A percentile compares a stretch with the other conserved stretches of the same genome.
Evolutionary conservation across 352 stramenopile genomes (phyloP).

Genomic region (Phytophthora pini): DNA sequence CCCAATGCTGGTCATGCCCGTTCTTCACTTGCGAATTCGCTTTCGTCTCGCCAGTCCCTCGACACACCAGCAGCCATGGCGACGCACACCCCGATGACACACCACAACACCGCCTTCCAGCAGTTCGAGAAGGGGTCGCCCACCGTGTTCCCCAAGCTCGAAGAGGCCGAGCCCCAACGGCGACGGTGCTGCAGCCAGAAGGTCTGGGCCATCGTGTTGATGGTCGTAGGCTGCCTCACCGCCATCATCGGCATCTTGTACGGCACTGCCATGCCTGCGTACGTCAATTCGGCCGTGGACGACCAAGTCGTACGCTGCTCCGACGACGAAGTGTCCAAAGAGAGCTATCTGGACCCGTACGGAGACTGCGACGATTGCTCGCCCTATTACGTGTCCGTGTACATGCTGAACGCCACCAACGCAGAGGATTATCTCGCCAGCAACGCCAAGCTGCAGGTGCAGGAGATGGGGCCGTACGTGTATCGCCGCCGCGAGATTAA

Average conservation of each 20-base stretch:
- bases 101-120: constrained; percentile 28
- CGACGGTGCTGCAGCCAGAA: constrained; percentile 48
- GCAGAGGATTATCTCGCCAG: constrained; percentile 60
- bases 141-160: constrained; percentile 30
- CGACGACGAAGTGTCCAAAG: constrained; percentile 42
- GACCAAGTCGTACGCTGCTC: constrained; percentile 51
- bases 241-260: constrained; percentile 61
- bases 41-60: background rate
- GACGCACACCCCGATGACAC: constrained; percentile 28
- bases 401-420: constrained; percentile 84
- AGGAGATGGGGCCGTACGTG: constrained; percentile 74
- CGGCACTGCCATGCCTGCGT: constrained; percentile 54
- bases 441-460: constrained; percentile 61
- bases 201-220: constrained; percentile 39
- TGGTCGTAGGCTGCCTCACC: constrained; percentile 45
- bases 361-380: constrained; percentile 80
- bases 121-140: constrained; percentile 36
- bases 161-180: constrained; percentile 14
- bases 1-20: constrained; percentile 12
- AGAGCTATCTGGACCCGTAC: constrained; percentile 61
- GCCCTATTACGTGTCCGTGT: constrained; percentile 73
- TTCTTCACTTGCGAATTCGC: constrained; percentile 35
- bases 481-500: constrained; percentile 72
- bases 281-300: constrained; percentile 57
- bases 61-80: constrained; percentile 12